Conservation (phyloP, 2,329 filamentous ascomycete species). For the Pestalotiopsis sp. region DNA sequence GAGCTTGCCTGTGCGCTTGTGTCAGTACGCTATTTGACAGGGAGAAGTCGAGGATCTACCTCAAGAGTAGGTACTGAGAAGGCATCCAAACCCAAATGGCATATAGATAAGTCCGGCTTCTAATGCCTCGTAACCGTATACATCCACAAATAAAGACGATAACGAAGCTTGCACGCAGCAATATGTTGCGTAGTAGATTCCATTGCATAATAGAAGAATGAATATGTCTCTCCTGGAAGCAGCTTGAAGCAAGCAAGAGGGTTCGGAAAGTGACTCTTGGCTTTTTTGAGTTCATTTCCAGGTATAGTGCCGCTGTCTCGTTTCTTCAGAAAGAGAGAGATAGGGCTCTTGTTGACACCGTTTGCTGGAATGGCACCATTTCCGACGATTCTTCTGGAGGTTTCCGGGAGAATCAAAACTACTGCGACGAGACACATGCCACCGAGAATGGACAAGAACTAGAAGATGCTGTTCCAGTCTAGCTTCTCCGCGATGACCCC, state of each 20-base stretch:
- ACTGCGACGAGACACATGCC: constrained; percentile 35
- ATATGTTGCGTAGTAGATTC: constrained; percentile 23
- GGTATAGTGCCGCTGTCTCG: too few species aligned
- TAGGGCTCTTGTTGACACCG: too few species aligned
- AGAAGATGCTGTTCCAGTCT: constrained; percentile 49
- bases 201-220: constrained; percentile 19
- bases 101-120: constrained; percentile 22
- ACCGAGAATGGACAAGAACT: constrained; percentile 43
- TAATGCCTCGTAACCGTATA: constrained; percentile 20
- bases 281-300: background rate
- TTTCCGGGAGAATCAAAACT: constrained; percentile 39
- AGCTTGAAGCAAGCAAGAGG: constrained; percentile 16
- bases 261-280: constrained; percentile 14
- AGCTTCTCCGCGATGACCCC: constrained; percentile 45
- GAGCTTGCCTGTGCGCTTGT: background rate
- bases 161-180: constrained; percentile 22
- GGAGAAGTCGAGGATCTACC: background rate
- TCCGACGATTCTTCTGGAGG: constrained; percentile 16
- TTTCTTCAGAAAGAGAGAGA: too few species aligned
- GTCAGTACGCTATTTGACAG: background rate
- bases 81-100: constrained; percentile 17
- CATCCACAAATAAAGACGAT: constrained; percentile 20
- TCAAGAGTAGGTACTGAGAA: constrained; percentile 8
- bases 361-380: constrained; percentile 14
- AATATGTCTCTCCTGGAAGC: constrained; percentile 13